phyloP scores from a whole-genome alignment of 805 yeast genomes.

The Saccharomycopsis sp. region DNA sequence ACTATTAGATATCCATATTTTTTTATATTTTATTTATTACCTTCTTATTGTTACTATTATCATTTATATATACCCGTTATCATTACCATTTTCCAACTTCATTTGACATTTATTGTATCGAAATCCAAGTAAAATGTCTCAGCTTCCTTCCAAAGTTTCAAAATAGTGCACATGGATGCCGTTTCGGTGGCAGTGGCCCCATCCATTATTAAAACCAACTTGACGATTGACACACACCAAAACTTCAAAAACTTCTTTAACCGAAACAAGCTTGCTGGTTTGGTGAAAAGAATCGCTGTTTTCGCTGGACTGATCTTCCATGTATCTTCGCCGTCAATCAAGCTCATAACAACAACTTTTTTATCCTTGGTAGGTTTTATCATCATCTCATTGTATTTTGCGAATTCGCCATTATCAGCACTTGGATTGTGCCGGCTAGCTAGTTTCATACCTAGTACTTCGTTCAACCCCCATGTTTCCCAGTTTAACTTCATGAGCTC shows the following conservation, averaged over 20 bases:
- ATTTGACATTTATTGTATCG: not conserved
- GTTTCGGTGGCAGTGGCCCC: not conserved
- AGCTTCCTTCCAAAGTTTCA: constrained; percentile 10
- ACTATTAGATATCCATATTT: not conserved
- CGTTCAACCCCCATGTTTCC: constrained; percentile 2
- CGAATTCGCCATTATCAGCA: not conserved
- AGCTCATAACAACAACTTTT: not conserved
- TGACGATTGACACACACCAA: constrained; percentile 15
- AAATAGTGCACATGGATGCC: constrained; percentile 2
- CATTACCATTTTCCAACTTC: not conserved
- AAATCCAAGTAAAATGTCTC: not conserved
- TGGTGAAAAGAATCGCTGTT: constrained; percentile 1
- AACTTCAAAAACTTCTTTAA: constrained; percentile 16
- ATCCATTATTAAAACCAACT: not conserved
- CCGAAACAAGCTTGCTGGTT: constrained; percentile 7
- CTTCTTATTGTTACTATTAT: not conserved
- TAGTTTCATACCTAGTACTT: not conserved
- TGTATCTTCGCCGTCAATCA: not conserved
- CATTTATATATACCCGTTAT: not conserved
- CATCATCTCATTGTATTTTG: not conserved
- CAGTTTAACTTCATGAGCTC: not conserved
- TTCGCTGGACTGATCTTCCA: constrained; percentile 7
- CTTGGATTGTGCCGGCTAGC: not conserved
- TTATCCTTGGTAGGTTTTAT: not conserved
- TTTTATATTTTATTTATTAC: not conserved